phyloP scores from a whole-genome alignment of 129 eudicot genomes.

The Apium graveolens region DNA sequence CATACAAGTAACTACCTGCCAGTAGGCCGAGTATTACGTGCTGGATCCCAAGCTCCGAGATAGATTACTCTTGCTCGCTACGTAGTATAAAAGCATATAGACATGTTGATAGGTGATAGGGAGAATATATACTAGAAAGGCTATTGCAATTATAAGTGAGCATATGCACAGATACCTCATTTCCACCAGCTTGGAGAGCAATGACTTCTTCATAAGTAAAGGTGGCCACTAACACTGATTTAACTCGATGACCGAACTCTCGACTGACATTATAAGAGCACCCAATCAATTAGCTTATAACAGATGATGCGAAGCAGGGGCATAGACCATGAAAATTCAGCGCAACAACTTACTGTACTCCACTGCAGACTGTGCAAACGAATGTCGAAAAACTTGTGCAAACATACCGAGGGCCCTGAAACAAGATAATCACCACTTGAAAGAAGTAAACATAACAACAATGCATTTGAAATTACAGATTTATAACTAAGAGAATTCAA shows the following conservation, averaged over 20 bases:
- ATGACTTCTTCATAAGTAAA: constrained; percentile 62
- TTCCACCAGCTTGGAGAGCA: constrained; percentile 75
- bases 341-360: constrained; percentile 49
- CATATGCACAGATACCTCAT: constrained; percentile 33
- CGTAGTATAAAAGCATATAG: background rate
- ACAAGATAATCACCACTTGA: background rate
- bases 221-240: constrained; percentile 87
- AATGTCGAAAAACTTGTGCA: constrained; percentile 69
- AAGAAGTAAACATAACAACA: background rate
- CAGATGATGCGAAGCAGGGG: background rate
- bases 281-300: background rate
- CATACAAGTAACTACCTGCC: constrained; percentile 21
- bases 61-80: constrained; percentile 51
- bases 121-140: background rate
- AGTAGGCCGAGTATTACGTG: constrained; percentile 34
- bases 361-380: constrained; percentile 61
- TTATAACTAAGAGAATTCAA: background rate
- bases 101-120: background rate
- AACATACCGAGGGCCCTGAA: constrained; percentile 65
- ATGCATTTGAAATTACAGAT: background rate
- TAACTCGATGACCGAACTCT: constrained; percentile 79
- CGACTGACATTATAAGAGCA: constrained; percentile 31
- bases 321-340: background rate
- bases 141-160: background rate
- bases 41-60: constrained; percentile 48